Conservation (phyloP, 108 stramenopile species). For the Pseudonitzschia multiseries region DNA sequence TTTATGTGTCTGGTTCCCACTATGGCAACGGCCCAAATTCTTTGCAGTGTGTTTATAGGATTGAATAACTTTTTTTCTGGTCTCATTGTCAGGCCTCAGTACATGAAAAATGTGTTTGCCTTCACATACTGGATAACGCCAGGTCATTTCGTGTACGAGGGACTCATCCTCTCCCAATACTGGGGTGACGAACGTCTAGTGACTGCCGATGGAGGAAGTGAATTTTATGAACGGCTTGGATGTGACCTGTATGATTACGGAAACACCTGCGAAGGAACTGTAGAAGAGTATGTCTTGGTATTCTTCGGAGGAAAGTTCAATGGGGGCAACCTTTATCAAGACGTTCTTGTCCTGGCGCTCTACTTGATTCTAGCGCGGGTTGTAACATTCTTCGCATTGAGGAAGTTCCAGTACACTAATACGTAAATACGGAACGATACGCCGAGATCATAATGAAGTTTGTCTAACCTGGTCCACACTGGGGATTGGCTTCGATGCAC, state of each 20-base stretch:
- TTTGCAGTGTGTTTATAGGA: conserved; percentile 71
- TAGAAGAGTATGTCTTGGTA: conserved; percentile 49
- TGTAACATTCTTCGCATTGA: conserved; percentile 56
- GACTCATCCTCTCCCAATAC: conserved; percentile 58
- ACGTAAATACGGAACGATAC: conserved; percentile 4
- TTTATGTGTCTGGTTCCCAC: conserved; percentile 70
- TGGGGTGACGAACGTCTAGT: conserved; percentile 39
- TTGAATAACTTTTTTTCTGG: conserved; percentile 82
- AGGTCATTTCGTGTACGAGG: conserved; percentile 80
- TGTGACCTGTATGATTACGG: conserved; percentile 15
- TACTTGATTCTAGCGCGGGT: conserved; percentile 50
- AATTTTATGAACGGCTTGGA: conserved; percentile 48
- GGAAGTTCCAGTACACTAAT: conserved; percentile 37
- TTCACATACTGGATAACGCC: conserved; percentile 67
- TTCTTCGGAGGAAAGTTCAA: conserved; percentile 69
- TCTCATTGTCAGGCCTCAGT: conserved; percentile 68
- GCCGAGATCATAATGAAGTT: no score
- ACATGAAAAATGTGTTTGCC: conserved; percentile 41
- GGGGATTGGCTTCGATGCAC: no score
- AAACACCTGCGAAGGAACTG: conserved; percentile 39
- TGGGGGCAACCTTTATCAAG: conserved; percentile 31
- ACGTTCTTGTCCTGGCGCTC: conserved; percentile 49
- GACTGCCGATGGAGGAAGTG: conserved; percentile 39
- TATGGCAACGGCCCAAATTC: conserved; percentile 58
- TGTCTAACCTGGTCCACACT: no score